phyloP scores from a whole-genome alignment of 805 yeast species.

The Barnettozyma californica region DNA sequence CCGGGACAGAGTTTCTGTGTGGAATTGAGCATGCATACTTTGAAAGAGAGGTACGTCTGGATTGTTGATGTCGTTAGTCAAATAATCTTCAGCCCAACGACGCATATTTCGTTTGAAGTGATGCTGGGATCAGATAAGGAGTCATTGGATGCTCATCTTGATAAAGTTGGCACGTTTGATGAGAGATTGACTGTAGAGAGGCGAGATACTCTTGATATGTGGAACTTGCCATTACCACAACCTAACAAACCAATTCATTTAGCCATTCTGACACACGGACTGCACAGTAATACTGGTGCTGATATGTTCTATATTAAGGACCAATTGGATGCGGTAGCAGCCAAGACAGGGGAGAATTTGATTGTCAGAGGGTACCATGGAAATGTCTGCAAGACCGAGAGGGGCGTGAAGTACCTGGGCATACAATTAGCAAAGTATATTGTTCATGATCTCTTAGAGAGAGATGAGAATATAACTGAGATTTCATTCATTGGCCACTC shows the following conservation, averaged over 20 bases:
- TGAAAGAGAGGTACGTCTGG: constrained; percentile 59
- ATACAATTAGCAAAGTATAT: constrained; percentile 64
- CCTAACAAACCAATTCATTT: constrained; percentile 49
- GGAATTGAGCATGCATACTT: constrained; percentile 59
- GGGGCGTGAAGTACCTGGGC: constrained; percentile 73
- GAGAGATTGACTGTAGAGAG: constrained; percentile 42
- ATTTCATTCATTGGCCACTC: constrained; percentile 79
- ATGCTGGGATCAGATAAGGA: constrained; percentile 40
- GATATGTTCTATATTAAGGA: constrained; percentile 75
- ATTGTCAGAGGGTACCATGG: constrained; percentile 66
- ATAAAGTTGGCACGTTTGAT: constrained; percentile 28
- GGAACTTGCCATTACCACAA: constrained; percentile 57
- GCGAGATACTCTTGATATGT: constrained; percentile 56
- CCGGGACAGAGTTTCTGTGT: constrained; percentile 62
- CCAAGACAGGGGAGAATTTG: constrained; percentile 42
- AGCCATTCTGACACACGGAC: constrained; percentile 70
- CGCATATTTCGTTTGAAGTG: constrained; percentile 60
- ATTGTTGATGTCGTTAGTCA: constrained; percentile 67
- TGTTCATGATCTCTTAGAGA: constrained; percentile 38
- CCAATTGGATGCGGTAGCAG: constrained; percentile 44
- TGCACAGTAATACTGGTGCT: constrained; percentile 71
- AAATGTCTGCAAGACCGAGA: constrained; percentile 73
- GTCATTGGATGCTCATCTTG: constrained; percentile 18
- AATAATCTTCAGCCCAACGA: constrained; percentile 57
- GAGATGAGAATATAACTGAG: constrained; percentile 37